These are phyloP conservation scores for Barnettozyma sucrosica DNA, from an alignment of 805 yeast species.

Conservation along the genomic window DNA sequence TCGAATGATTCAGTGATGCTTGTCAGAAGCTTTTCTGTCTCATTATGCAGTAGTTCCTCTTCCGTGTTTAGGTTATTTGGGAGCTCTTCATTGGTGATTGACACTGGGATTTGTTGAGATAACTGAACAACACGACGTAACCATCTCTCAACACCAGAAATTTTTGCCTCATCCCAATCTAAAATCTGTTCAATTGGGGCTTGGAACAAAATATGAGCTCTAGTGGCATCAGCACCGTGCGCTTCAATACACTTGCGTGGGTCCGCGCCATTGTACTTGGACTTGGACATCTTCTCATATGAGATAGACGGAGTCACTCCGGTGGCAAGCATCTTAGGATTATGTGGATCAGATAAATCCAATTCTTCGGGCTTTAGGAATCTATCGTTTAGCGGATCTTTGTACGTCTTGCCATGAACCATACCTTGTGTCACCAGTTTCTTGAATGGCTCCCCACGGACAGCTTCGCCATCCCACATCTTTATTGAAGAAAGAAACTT, in stretches of 20 bases:
- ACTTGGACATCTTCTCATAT: slow-evolving; percentile 94
- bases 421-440: slow-evolving; percentile 89
- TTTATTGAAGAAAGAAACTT: slow-evolving; percentile 69
- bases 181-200: slow-evolving; percentile 82
- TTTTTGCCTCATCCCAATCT: slow-evolving; percentile 86
- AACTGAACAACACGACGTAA: slow-evolving; percentile 46
- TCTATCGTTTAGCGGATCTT: slow-evolving; percentile 64
- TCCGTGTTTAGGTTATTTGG: slow-evolving; percentile 25
- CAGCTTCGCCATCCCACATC: slow-evolving; percentile 55
- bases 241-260: slow-evolving; percentile 67
- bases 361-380: slow-evolving; percentile 79
- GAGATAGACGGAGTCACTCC: slow-evolving; percentile 49
- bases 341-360: slow-evolving; percentile 33
- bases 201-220: slow-evolving; percentile 89
- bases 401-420: slow-evolving; percentile 90
- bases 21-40: slow-evolving; percentile 39
- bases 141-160: slow-evolving; percentile 88
- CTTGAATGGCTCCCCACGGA: slow-evolving; percentile 74
- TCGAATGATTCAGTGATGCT: slow-evolving; percentile 57
- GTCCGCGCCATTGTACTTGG: slow-evolving; percentile 91
- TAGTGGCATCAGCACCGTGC: slow-evolving; percentile 90
- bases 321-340: slow-evolving; percentile 43
- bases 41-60: slow-evolving; percentile 57
- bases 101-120: slow-evolving; percentile 15
- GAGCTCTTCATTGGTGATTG: neutral